Percentiles rank a stretch among this genome's conserved stretches.
Evolutionary conservation across 345 rosid species (phyloP).

Genomic region (Brassica rapa): DNA sequence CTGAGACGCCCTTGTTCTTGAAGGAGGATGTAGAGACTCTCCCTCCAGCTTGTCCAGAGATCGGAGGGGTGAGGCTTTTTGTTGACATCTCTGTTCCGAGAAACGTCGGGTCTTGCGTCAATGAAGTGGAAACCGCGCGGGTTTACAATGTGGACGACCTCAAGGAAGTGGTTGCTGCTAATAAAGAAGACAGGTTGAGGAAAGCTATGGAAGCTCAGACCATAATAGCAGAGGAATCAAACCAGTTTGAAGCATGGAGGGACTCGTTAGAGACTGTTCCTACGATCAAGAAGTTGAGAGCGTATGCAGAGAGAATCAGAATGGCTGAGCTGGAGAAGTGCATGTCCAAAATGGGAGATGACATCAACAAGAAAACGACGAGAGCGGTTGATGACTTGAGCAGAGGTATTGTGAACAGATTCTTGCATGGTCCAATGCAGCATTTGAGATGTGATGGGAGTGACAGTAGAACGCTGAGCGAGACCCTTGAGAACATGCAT

Average conservation of each 20-base stretch:
- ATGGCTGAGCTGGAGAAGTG: constrained; percentile 81
- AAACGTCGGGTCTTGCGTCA: constrained; percentile 80
- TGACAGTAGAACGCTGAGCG: constrained; percentile 70
- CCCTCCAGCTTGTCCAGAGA: constrained; percentile 52
- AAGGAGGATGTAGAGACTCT: constrained; percentile 67
- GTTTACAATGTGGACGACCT: constrained; percentile 95
- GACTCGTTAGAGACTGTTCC: constrained; percentile 95
- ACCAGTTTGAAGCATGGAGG: constrained; percentile 91
- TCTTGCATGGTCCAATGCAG: constrained; percentile 98
- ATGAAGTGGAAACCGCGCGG: constrained; percentile 51
- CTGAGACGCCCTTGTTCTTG: constrained; percentile 71
- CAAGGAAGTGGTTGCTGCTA: constrained; percentile 98
- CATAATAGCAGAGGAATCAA: constrained; percentile 76
- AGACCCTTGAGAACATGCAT: constrained; percentile 95
- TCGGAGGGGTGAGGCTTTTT: constrained; percentile 73
- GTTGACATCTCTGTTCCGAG: constrained; percentile 91
- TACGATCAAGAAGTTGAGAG: constrained; percentile 90
- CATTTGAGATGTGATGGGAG: constrained; percentile 94
- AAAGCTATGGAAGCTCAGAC: constrained; percentile 96
- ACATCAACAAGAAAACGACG: constrained; percentile 75
- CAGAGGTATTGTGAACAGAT: constrained; percentile 89
- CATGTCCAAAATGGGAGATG: constrained; percentile 90
- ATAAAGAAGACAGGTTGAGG: constrained; percentile 86
- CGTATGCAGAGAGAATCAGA: constrained; percentile 92
- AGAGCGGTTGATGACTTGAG: constrained; percentile 90